Evolutionary conservation across 108 stramenopile species (phyloP).

Genomic region (Nannochloropsis gaditana): DNA sequence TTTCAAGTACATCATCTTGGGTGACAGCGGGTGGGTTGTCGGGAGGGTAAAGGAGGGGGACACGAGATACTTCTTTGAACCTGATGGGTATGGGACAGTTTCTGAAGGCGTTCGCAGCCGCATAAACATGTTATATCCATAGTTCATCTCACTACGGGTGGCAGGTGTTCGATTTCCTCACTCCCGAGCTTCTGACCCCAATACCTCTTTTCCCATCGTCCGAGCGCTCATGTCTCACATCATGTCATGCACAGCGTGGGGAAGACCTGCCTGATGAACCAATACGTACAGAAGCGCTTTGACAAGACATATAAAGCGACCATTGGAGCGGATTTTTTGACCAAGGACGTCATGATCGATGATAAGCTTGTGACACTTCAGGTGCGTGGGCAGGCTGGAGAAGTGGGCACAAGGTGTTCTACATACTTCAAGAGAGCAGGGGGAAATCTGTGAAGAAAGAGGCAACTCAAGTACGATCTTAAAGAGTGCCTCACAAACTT

Average conservation of each 20-base stretch:
- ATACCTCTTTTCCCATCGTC: slow-evolving; percentile 14
- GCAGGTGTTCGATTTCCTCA: background rate
- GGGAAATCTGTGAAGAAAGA: no score
- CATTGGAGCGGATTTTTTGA: slow-evolving; percentile 93
- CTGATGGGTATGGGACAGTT: background rate
- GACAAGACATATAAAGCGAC: slow-evolving; percentile 95
- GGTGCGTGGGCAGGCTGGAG: slow-evolving; percentile 17
- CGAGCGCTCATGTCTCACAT: background rate
- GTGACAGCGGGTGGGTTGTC: slow-evolving; percentile 64
- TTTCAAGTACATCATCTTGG: slow-evolving; percentile 89
- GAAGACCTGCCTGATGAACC: slow-evolving; percentile 97
- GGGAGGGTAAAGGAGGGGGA: background rate
- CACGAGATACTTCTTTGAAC: slow-evolving; percentile 24
- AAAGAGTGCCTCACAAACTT: background rate
- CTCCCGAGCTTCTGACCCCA: background rate
- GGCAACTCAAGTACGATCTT: background rate
- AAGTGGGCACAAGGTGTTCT: no score
- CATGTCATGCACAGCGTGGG: slow-evolving; percentile 65
- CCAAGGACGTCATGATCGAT: slow-evolving; percentile 69
- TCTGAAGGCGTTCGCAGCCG: background rate
- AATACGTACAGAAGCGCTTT: slow-evolving; percentile 87
- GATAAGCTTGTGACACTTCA: slow-evolving; percentile 71
- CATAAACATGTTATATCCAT: background rate
- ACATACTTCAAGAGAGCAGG: no score
- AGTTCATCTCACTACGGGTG: background rate